Evolutionary conservation across 176 grass and related monocot species (phyloP).

Genomic region (Elaeis guineensis): DNA sequence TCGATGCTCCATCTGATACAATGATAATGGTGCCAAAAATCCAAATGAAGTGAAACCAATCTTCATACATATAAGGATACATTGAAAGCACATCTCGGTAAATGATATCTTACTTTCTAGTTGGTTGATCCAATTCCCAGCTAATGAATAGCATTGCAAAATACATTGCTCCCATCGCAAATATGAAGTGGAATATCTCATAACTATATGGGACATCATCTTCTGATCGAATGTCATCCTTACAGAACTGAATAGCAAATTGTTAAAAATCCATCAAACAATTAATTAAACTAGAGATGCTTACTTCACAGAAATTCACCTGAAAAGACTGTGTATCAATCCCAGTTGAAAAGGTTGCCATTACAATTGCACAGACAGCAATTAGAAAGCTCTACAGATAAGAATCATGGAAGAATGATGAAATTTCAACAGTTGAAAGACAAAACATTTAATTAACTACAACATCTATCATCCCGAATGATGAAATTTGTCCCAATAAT

Average conservation of each 20-base stretch:
- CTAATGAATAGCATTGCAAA: constrained; percentile 96
- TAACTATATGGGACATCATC: constrained; percentile 73
- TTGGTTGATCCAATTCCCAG: constrained; percentile 77
- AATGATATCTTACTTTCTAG: constrained; percentile 52
- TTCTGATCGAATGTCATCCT: constrained; percentile 37
- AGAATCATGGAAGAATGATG: neutral
- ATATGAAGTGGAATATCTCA: constrained; percentile 68
- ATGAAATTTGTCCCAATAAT: no score
- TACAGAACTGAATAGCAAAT: constrained; percentile 41
- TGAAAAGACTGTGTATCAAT: constrained; percentile 66
- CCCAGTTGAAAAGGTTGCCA: constrained; percentile 93
- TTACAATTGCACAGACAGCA: constrained; percentile 72
- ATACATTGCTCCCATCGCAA: constrained; percentile 86
- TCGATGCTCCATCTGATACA: constrained; percentile 84
- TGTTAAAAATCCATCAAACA: no score
- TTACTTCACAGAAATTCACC: constrained; percentile 33
- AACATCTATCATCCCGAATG: no score
- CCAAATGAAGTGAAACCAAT: neutral
- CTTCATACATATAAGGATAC: neutral
- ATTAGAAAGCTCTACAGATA: constrained; percentile 69
- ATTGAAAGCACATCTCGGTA: constrained; percentile 4
- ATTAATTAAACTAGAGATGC: neutral
- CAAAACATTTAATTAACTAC: no score
- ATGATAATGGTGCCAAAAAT: neutral
- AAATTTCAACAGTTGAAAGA: no score